Evolutionary conservation across 202 grass and related monocot genomes (phyloP), one percentile per base, ranked within the genome.

Genomic region (Brachypodium distachyon): DNA sequence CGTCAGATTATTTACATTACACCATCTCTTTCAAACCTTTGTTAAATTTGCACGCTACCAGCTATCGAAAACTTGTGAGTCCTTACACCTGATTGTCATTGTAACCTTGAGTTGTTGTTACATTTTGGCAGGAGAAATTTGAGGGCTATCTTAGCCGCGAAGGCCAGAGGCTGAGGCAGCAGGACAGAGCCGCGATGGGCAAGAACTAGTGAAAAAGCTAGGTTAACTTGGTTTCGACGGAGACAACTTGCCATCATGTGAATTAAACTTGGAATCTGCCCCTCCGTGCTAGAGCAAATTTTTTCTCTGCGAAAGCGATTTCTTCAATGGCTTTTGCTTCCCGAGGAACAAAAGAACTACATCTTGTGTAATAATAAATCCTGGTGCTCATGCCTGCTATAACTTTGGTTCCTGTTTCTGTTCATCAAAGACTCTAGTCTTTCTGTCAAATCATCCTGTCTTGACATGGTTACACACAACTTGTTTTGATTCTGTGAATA

Each of bases 91-190:
- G 0, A 26, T 48, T 5, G 10, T 29, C 1, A 0, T 2, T 22
- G 2, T 77, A 82, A 86, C 22, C 18, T 12, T 57, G 11, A n/a
- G 3, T 53, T 67, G 3, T 9, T 38, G 8, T 70, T 26, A 6
- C 7, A 70, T 76, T 23, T 55, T 70, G 37, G 34, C 80, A 88
- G 81, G 86, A 88, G 69, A 88, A 79, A 39, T 88, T 88, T 37
- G 54, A 88, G 52, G 55, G 44, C 4, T 88, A 84, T 28, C 81
- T 88, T 47, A 61, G 51, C 54, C 53, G 69, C 1, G 81, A 84
- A 61, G 86, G 86, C 0, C 70, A 84, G 70, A 83, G 46, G 44
- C 81, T 84, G 12, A 84, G 81, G 81, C 81, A 76, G 76, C 69
- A 88, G 61, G 86, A 88, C 70, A 79, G 86, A 48, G 76, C 70